These are phyloP conservation scores for Lachnellula hyalina DNA, from an alignment of 2,329 filamentous ascomycete species.

Conservation along the genomic window DNA sequence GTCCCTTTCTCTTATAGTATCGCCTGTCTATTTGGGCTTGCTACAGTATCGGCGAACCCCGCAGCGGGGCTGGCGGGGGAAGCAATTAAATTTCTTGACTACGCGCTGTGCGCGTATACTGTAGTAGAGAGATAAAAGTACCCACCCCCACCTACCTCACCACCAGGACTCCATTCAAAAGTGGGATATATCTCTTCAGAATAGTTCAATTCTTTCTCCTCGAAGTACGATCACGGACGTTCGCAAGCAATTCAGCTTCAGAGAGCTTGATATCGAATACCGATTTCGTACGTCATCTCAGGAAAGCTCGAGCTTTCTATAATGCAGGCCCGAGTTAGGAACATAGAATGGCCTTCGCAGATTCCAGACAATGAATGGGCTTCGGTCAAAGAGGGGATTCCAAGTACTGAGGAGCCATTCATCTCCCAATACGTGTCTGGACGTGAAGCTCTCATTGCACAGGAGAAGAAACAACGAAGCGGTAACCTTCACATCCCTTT, in stretches of 20 bases:
- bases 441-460: constrained; percentile 66
- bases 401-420: constrained; percentile 62
- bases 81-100: not conserved
- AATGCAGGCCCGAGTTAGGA: constrained; percentile 22
- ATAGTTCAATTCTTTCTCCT: not conserved
- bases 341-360: constrained; percentile 27
- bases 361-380: constrained; percentile 52
- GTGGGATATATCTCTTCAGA: not conserved
- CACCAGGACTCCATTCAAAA: not conserved
- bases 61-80: constrained; percentile 3
- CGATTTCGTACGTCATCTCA: not conserved
- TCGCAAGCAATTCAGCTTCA: not conserved
- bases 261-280: not conserved
- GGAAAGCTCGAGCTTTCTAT: constrained; percentile 2
- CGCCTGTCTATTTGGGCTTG: constrained; percentile 3
- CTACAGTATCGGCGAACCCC: constrained; percentile 16
- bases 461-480: constrained; percentile 79
- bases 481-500: constrained; percentile 45
- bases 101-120: not conserved
- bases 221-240: no score
- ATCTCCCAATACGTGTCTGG: constrained; percentile 77
- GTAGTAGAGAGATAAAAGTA: not conserved
- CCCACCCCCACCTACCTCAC: not conserved
- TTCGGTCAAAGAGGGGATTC: constrained; percentile 51
- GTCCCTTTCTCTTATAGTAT: not conserved